Base-by-base conservation (phyloP, 257 asterid species). In the Verbascum thapsus region DNA sequence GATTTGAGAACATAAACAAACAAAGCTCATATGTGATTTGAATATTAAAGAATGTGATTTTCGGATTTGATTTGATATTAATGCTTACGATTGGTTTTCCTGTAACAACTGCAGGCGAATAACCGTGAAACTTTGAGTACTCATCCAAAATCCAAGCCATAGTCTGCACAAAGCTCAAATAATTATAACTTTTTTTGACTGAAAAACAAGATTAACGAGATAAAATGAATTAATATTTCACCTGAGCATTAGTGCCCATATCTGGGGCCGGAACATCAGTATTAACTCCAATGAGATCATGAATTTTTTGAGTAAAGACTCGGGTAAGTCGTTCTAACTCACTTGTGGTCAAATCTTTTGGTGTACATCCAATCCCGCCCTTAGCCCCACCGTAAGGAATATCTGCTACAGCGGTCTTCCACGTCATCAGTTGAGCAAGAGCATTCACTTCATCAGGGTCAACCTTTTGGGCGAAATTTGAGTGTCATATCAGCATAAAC, bases 121-220 rank as follows among this genome's bases (percentile, higher is more conserved):
- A 63, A 20, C 99, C 99, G 51, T 94, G 99, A 58, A 94, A 94
- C 70, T 94, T 94, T 1, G 99, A 94, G 80, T 94, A 94, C 85
- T 94, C 99, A 30, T 90, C 99, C 87, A 94, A 72, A 60, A 94
- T 94, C 99, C 99, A 94, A 57, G 97, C 99, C 99, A 94, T 92
- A 42, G 99, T 92, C 99, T 92, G 95, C 75, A 51, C 53, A 72
- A 32, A n/a, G n/a, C 4, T 19, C 57, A 74, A 71, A 64, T 23
- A 22, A 3, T 39, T 6, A 10, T 18, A n/a, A 64, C 35, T 51
- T 49, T 32, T 11, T 22, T 55, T 57, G 18, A n/a, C 48, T 37
- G n/a, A 19, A n/a, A 56, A 53, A 48, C 40, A 50, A 49, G 30
- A 63, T 15, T 15, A 59, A 48, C 20, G n/a, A n/a, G 43, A 13